These are phyloP conservation scores for Schwanniomyces sp. DNA, from an alignment of 805 yeast genomes.

Conservation along the genomic window DNA sequence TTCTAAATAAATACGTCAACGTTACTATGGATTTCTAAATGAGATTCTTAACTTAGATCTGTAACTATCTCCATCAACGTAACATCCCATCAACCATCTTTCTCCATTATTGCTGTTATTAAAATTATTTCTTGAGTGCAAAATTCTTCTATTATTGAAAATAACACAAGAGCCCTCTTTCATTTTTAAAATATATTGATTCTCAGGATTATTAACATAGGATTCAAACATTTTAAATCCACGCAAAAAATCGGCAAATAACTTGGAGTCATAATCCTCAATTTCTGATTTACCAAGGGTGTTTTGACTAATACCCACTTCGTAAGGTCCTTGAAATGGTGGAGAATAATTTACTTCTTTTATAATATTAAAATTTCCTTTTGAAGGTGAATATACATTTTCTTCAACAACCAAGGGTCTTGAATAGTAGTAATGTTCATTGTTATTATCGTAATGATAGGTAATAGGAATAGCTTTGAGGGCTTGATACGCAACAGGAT, in stretches of 20 bases:
- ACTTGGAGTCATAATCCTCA: conserved; percentile 23
- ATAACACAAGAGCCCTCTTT: conserved; percentile 63
- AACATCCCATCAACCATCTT: conserved; percentile 77
- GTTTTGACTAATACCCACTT: conserved; percentile 47
- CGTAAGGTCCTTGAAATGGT: conserved; percentile 81
- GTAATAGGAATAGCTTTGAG: conserved; percentile 63
- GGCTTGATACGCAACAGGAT: conserved; percentile 64
- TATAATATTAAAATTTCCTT: conserved; percentile 27
- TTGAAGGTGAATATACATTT: conserved; percentile 13
- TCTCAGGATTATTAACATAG: conserved; percentile 48
- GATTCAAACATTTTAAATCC: conserved; percentile 64
- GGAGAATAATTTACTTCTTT: conserved; percentile 73
- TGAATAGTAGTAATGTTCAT: conserved; percentile 59
- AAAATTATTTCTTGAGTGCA: conserved; percentile 59
- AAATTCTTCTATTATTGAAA: conserved; percentile 67
- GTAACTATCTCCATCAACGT: conserved; percentile 69
- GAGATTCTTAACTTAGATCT: conserved; percentile 53
- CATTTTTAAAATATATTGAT: conserved; percentile 55
- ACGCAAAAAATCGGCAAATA: conserved; percentile 55
- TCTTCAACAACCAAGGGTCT: conserved; percentile 66
- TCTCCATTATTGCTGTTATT: conserved; percentile 45
- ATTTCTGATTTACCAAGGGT: conserved; percentile 33
- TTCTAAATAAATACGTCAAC: not conserved
- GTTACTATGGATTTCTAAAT: conserved; percentile 4
- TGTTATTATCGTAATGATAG: conserved; percentile 63